Conservation (phyloP, 352 stramenopile genomes). For the Phytophthora pluvialis region DNA sequence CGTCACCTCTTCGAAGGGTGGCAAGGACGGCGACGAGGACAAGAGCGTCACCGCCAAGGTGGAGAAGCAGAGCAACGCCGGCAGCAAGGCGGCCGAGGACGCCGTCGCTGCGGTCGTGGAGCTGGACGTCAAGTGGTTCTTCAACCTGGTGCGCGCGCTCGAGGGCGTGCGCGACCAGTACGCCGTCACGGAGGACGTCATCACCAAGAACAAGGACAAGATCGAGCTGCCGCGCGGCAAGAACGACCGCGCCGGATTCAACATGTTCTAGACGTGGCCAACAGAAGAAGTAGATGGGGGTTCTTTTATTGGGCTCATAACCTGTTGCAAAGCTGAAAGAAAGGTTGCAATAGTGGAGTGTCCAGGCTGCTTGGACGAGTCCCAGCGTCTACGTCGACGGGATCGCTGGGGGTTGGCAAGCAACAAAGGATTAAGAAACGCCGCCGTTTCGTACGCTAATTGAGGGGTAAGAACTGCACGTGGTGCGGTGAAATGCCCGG, state of each 20-base stretch:
- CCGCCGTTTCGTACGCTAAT: conserved; percentile 18
- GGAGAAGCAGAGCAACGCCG: conserved; percentile 58
- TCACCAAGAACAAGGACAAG: conserved; percentile 86
- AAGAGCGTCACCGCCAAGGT: conserved; percentile 67
- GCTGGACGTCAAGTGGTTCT: conserved; percentile 88
- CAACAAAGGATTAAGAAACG: conserved; percentile 16
- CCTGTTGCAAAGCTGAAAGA: conserved; percentile 10
- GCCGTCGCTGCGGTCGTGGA: conserved; percentile 72
- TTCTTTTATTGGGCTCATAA: conserved; percentile 7
- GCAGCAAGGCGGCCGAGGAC: conserved; percentile 50
- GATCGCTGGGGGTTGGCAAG: conserved; percentile 3
- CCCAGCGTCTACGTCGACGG: background rate
- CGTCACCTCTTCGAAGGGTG: conserved; percentile 58
- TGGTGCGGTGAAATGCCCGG: conserved; percentile 1
- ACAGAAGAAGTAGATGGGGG: conserved; percentile 1
- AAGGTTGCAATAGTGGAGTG: conserved; percentile 6
- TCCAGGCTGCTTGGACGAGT: conserved; percentile 7
- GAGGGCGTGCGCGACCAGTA: conserved; percentile 84
- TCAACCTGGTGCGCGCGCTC: conserved; percentile 71
- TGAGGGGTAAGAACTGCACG: conserved; percentile 13
- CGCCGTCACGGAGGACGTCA: conserved; percentile 67
- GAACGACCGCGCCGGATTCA: conserved; percentile 71
- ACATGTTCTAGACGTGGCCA: conserved; percentile 71
- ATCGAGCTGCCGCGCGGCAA: conserved; percentile 74
- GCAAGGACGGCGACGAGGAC: conserved; percentile 76